These are phyloP conservation scores for Ganoderma lucidum DNA, from an alignment of 1,284 basidiomycete species.

Conservation along the genomic window DNA sequence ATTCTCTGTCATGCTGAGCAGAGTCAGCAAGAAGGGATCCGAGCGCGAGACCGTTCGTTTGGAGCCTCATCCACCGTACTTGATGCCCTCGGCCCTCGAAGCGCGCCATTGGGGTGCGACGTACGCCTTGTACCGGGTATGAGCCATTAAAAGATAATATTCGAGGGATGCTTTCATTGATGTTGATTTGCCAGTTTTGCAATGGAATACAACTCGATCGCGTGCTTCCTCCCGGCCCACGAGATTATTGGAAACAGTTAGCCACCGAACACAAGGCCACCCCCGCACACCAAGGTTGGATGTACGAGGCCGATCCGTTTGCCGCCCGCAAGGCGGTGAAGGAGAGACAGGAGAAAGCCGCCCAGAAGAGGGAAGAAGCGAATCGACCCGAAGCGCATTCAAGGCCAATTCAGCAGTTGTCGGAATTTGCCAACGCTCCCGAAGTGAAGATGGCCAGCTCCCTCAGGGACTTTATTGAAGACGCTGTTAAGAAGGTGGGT, in stretches of 20 bases:
- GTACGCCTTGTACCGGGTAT: constrained; percentile 86
- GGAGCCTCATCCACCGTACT: constrained; percentile 74
- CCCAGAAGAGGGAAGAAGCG: constrained; percentile 51
- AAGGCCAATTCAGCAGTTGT: constrained; percentile 38
- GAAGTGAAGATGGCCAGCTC: constrained; percentile 88
- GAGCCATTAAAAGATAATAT: constrained; percentile 41
- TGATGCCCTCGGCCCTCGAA: constrained; percentile 69
- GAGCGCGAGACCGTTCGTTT: constrained; percentile 76
- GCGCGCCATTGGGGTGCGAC: constrained; percentile 90
- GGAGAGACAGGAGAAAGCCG: constrained; percentile 65
- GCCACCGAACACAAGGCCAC: constrained; percentile 73
- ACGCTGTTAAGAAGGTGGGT: constrained; percentile 78
- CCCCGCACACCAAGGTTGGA: constrained; percentile 81
- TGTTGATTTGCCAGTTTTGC: constrained; percentile 63
- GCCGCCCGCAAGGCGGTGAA: constrained; percentile 74
- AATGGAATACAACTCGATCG: constrained; percentile 82
- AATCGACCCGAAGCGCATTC: constrained; percentile 22
- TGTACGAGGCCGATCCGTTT: constrained; percentile 89
- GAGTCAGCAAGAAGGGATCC: constrained; percentile 74
- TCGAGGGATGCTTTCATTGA: background rate
- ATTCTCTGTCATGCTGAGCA: constrained; percentile 70
- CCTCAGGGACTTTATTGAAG: constrained; percentile 85
- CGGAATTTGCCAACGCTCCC: constrained; percentile 71
- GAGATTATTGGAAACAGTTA: constrained; percentile 86
- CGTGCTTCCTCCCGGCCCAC: constrained; percentile 81